Evolutionary conservation across 257 asterid species (phyloP), one percentile per base, ranked within the genome.

Genomic region (Fraxinus quadrangulata): DNA sequence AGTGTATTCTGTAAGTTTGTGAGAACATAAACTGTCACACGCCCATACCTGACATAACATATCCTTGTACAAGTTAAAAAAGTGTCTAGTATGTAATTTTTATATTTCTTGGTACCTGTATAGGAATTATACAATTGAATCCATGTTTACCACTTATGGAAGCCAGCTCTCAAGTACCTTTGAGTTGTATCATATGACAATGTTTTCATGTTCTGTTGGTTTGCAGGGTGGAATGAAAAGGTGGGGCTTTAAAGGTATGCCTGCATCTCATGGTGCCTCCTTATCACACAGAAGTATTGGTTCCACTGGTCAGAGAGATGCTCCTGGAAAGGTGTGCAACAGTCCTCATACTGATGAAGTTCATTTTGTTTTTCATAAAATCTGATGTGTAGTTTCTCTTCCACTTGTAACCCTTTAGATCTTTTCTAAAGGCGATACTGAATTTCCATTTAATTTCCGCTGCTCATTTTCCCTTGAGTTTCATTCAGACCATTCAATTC

Each of bases 221-320:
- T 47, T 79, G 76, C 75, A 95, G 99, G 99, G 99, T 81, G 97
- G 88, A 42, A 95, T 95, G 96, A 95, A 95, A 86, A 82, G 98
- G 77, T 84, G 88, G 86, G 88, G 86, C 34, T 89, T 89, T 75
- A 83, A 81, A 70, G 98, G 99, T 36, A 75, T 76, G 92, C 97
- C 99, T 74, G 98, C 99, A 37, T 81, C 93, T 80, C 99, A 93
- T 83, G 99, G 99, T 68, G 91, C 89, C 75, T 93, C 98, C 31
- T 77, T 85, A 79, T 88, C 98, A 16, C 99, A 92, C 80, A 83
- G 99, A 79, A 88, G 96, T 84, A 70, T 79, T 72, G 98, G 99
- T 69, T 93, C 98, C 65, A 93, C 97, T 51, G 98, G 99, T 82
- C 98, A 93, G 81, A 88, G 97, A 87, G 98, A 92, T 82, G 86